phyloP scores from a whole-genome alignment of 257 asterid species.

The Jacaranda copaia region DNA sequence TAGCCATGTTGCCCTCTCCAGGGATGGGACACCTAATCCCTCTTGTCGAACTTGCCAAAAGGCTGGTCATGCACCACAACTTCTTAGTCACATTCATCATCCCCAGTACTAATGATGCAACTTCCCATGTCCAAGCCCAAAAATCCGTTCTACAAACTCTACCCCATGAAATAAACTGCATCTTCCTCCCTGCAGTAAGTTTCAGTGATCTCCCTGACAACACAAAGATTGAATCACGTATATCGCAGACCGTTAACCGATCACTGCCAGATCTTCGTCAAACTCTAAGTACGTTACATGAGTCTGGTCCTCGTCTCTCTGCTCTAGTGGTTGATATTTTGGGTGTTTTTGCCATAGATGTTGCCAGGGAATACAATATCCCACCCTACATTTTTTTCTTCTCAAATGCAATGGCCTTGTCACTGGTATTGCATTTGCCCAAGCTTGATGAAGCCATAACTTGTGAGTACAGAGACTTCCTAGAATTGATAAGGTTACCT shows the following conservation, averaged over 20 bases:
- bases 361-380: background rate
- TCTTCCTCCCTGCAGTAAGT: constrained; percentile 11
- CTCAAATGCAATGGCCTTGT: constrained; percentile 26
- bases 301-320: background rate
- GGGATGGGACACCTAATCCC: constrained; percentile 16
- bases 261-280: background rate
- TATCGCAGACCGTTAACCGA: background rate
- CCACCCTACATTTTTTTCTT: constrained; percentile 17
- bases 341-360: constrained; percentile 7
- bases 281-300: background rate
- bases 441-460: background rate
- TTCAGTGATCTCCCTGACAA: background rate
- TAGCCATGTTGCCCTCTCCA: constrained; percentile 24
- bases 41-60: constrained; percentile 1
- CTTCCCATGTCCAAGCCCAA: constrained; percentile 8
- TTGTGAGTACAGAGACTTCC: background rate
- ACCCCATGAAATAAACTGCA: background rate
- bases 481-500: background rate
- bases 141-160: constrained; percentile 11
- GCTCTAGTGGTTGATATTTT: constrained; percentile 19
- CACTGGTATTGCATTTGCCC: background rate
- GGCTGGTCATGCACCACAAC: background rate
- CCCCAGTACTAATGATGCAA: background rate
- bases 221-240: constrained; percentile 14
- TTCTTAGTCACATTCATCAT: constrained; percentile 24